Evolutionary conservation across 2,329 filamentous ascomycete genomes (phyloP), one percentile per base, ranked within the genome.

Genomic region (Didymella arachidicola): DNA sequence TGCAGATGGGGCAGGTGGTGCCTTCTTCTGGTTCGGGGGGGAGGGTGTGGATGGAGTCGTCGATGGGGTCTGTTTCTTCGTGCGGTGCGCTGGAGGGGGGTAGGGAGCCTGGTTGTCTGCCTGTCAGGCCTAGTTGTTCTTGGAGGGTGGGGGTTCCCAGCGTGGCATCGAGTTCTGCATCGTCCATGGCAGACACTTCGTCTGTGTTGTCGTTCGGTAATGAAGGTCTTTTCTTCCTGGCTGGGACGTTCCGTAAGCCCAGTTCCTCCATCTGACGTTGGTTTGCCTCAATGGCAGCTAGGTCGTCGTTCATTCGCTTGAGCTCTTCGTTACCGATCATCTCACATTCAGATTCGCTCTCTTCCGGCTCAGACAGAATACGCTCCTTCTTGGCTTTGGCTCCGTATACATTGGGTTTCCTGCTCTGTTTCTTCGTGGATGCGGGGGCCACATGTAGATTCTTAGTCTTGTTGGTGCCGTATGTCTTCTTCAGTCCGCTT

Each of bases 1-100:
- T 82, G 72, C 91, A 94, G 79, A 91, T 85, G 1, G 89, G 88
- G 70, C 91, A 94, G 43, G 36, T 44, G 7, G 66, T 64, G 18
- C 66, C 64, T 49, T 66, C 62, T 29, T 62, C 58, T 42, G 63
- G 62, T 12, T 67, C 61, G 5, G 57, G 26, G 2, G 63, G 64
- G 7, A 71, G 60, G 7, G 62, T 53, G 22, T 59, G 50, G 7
- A 70, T 53, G 53, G 70, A 68, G 6, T 59, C 57, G 11, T 64
- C 54, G 10, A 72, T 44, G n/a, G 53, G 36, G 5, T 66, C 60
- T 2, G 68, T 59, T 2, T 53, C 53, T 41, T 67, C 56, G 18
- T 59, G 61, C 7, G 65, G 61, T 19, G 65, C 62, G 36, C 59
- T 68, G 7, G 66, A 66, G 11, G 60, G 39, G 6, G 63, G 62